phyloP scores from a whole-genome alignment of 2,329 filamentous ascomycete genomes.

The Scleromitrula shiraiana region DNA sequence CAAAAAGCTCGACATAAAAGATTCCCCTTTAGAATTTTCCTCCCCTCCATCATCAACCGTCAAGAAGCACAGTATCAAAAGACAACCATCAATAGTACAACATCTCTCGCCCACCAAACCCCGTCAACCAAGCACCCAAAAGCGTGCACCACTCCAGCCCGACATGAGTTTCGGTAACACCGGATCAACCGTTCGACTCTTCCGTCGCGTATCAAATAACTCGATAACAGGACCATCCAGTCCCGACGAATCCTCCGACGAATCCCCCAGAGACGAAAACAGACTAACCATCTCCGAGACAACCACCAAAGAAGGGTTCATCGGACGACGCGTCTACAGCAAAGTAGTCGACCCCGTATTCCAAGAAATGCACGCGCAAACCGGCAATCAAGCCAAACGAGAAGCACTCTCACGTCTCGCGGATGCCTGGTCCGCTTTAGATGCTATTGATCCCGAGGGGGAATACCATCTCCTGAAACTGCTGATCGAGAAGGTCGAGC shows the following conservation, averaged over 20 bases:
- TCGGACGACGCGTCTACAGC: constrained; percentile 74
- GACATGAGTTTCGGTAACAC: constrained; percentile 93
- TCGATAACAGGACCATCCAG: constrained; percentile 28
- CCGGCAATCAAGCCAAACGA: constrained; percentile 58
- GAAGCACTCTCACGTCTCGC: constrained; percentile 77
- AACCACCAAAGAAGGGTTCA: constrained; percentile 69
- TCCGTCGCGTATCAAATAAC: constrained; percentile 75
- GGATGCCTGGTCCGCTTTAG: constrained; percentile 77
- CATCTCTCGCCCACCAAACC: constrained; percentile 26
- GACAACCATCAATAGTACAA: constrained; percentile 32
- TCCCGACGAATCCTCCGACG: constrained; percentile 22
- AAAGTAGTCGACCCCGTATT: constrained; percentile 77
- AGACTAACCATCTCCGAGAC: constrained; percentile 48
- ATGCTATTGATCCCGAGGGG: constrained; percentile 84
- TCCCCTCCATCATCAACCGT: constrained; percentile 49
- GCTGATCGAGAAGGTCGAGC: constrained; percentile 65
- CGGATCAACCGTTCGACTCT: constrained; percentile 84
- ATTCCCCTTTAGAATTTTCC: constrained; percentile 48
- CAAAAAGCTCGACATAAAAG: constrained; percentile 52
- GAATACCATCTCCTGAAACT: constrained; percentile 76
- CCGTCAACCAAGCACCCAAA: constrained; percentile 22
- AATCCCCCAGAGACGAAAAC: constrained; percentile 50
- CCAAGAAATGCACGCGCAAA: constrained; percentile 81
- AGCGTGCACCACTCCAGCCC: constrained; percentile 72
- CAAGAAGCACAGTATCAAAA: constrained; percentile 47